phyloP scores from a whole-genome alignment of 2,329 filamentous ascomycete species.

The Hypoxylon sp. region DNA sequence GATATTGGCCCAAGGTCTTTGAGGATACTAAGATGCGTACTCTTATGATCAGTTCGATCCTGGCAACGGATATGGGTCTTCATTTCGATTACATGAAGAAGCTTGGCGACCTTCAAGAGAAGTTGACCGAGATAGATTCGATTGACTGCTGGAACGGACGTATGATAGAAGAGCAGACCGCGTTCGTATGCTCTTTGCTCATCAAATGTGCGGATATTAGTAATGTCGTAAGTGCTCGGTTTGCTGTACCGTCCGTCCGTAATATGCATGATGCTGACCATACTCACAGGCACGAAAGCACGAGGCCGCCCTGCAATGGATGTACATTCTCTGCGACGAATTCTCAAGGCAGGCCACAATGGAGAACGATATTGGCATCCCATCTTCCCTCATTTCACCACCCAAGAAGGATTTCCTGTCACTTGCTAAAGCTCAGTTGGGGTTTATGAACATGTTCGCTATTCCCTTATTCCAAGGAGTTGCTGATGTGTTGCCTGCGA shows the following conservation, averaged over 20 bases:
- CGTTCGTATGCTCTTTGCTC: constrained; percentile 86
- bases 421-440: constrained; percentile 87
- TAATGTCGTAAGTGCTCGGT: constrained; percentile 82
- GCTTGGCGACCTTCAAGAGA: constrained; percentile 83
- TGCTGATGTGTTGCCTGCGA: constrained; percentile 84
- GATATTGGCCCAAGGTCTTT: constrained; percentile 90
- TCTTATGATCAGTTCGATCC: constrained; percentile 96
- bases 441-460: constrained; percentile 97
- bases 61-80: constrained; percentile 96
- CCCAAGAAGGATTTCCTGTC: constrained; percentile 87
- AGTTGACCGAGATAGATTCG: constrained; percentile 74
- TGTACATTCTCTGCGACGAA: constrained; percentile 92
- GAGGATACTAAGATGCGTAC: constrained; percentile 83
- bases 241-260: background rate
- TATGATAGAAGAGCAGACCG: constrained; percentile 79
- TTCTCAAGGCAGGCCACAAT: constrained; percentile 93
- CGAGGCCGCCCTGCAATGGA: constrained; percentile 87
- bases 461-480: constrained; percentile 91
- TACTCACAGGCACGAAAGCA: constrained; percentile 80
- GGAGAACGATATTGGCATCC: constrained; percentile 88
- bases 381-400: constrained; percentile 86
- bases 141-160: constrained; percentile 83
- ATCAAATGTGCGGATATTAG: constrained; percentile 99
- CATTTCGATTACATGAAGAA: constrained; percentile 98
- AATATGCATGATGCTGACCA: constrained; percentile 43